Percentiles rank a stretch among this genome's conserved stretches.
Conservation (phyloP, 2,329 filamentous ascomycete genomes). For the Aspergillus luchuensis region DNA sequence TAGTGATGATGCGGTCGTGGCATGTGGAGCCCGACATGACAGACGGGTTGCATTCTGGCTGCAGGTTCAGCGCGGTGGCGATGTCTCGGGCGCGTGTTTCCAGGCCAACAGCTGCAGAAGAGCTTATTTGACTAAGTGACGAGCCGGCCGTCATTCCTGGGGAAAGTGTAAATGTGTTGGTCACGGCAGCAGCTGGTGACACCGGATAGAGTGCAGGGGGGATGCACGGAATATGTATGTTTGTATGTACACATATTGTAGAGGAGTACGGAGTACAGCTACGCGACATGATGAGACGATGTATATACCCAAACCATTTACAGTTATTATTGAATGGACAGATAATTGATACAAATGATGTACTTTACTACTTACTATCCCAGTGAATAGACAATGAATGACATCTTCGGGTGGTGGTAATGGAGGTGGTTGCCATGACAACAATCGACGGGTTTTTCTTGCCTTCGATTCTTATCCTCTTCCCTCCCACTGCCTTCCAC, state of each 20-base stretch:
- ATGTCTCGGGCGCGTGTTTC: neutral
- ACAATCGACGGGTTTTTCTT: conserved; percentile 41
- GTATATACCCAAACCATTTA: neutral
- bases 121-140: neutral
- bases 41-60: neutral
- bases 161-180: neutral
- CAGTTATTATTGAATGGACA: neutral
- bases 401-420: conserved; percentile 29
- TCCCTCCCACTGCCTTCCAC: conserved; percentile 18
- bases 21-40: conserved; percentile 4
- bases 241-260: neutral
- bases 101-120: neutral
- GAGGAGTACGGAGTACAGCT: neutral
- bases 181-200: neutral
- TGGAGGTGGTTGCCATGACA: conserved; percentile 39
- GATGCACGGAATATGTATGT: neutral
- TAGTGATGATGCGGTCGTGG: neutral
- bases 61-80: neutral
- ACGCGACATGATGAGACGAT: neutral
- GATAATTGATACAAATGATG: neutral
- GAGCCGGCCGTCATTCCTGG: neutral
- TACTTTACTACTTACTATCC: neutral
- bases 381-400: conserved; percentile 1
- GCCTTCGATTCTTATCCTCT: conserved; percentile 28
- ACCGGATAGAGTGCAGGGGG: no score